These are phyloP conservation scores for Neonothopanus nambi DNA, from an alignment of 1,284 basidiomycete species.

Conservation along the genomic window DNA sequence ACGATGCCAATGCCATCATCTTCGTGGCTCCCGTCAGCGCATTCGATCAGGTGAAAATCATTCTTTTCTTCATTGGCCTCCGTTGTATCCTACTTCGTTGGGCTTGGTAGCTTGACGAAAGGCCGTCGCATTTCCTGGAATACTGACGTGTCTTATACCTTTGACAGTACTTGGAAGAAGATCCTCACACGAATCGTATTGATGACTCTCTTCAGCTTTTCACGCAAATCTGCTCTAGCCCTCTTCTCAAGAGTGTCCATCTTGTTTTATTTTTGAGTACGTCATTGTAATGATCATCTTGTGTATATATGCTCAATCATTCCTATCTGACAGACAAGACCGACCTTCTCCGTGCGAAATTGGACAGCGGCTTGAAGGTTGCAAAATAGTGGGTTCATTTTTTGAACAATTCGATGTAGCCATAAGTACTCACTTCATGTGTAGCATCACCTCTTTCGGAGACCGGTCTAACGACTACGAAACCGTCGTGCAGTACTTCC, in stretches of 20 bases:
- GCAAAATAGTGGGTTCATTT: conserved; percentile 68
- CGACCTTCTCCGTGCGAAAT: conserved; percentile 69
- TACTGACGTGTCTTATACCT: not conserved
- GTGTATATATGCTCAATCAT: conserved; percentile 11
- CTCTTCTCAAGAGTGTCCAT: conserved; percentile 74
- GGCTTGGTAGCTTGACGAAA: not conserved
- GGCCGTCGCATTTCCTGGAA: too few relatives aligned
- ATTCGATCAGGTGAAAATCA: conserved; percentile 68
- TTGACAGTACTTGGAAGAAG: conserved; percentile 53
- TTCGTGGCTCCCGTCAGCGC: conserved; percentile 86
- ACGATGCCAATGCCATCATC: conserved; percentile 78
- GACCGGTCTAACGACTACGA: conserved; percentile 79
- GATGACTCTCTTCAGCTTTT: conserved; percentile 84
- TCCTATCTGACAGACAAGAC: conserved; percentile 59
- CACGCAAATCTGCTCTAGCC: conserved; percentile 80
- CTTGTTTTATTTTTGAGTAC: conserved; percentile 77
- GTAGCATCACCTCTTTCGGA: conserved; percentile 79
- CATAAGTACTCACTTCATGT: not conserved
- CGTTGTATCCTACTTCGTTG: not conserved
- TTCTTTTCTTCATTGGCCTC: conserved; percentile 4
- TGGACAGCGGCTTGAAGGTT: conserved; percentile 64
- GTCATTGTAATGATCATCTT: conserved; percentile 24
- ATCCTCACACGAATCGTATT: conserved; percentile 77
- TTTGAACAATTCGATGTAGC: not conserved
- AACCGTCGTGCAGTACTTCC: conserved; percentile 78